phyloP scores from a whole-genome alignment of 176 grass and related monocot species.

The Bonia amplexicaulis region DNA sequence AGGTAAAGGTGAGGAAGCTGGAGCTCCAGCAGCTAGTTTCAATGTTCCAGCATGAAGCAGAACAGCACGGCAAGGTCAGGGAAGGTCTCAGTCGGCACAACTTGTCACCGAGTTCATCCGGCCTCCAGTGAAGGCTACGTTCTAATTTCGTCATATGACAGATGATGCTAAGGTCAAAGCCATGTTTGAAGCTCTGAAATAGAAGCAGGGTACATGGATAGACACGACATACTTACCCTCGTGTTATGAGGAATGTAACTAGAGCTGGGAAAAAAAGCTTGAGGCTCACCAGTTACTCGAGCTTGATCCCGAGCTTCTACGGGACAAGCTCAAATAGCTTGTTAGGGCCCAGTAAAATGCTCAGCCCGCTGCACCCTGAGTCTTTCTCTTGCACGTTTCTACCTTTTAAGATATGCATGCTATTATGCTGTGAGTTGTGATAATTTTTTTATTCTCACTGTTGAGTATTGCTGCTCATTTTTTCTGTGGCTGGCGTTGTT shows the following conservation, averaged over 20 bases:
- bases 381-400: no score
- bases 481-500: background rate
- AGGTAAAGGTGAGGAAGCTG: slow-evolving; percentile 80
- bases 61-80: slow-evolving; percentile 88
- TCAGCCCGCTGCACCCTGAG: no score
- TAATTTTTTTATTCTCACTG: no score
- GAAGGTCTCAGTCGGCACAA: slow-evolving; percentile 48
- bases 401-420: no score
- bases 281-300: no score
- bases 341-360: no score
- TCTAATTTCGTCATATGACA: slow-evolving; percentile 38
- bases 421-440: no score
- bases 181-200: background rate
- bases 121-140: slow-evolving; percentile 50
- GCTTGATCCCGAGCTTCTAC: no score
- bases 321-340: no score
- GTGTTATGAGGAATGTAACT: background rate
- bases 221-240: background rate
- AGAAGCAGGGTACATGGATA: background rate
- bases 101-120: slow-evolving; percentile 14
- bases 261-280: no score
- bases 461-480: no score
- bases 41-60: slow-evolving; percentile 89
- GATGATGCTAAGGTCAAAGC: background rate
- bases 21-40: slow-evolving; percentile 88